phyloP scores from a whole-genome alignment of 495 filamentous ascomycete species.

The Articulospora tetracladia region DNA sequence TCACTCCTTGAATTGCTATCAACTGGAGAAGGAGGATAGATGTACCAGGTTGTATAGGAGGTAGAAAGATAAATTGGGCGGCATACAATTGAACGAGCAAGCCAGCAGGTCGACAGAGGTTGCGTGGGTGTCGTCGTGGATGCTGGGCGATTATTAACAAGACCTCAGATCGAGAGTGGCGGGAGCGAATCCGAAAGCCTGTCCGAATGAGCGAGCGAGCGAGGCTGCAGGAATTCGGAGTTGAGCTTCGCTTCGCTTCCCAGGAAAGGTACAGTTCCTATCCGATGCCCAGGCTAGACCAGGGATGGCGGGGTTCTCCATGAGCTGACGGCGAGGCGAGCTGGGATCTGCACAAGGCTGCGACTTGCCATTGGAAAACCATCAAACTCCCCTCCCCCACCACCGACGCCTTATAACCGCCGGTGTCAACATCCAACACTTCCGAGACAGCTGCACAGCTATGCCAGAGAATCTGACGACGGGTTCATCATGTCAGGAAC shows the following conservation, averaged over 20 bases:
- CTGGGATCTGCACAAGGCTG: not conserved
- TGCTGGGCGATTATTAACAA: no score
- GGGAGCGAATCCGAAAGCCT: not conserved
- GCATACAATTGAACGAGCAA: no score
- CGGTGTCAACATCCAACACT: not conserved
- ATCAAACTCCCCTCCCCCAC: not conserved
- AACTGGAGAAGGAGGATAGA: no score
- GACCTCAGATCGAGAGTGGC: not conserved
- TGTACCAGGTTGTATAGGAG: no score
- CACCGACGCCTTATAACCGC: not conserved
- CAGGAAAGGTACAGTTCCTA: no score
- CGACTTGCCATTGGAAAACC: not conserved
- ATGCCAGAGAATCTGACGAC: constrained; percentile 4
- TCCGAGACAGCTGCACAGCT: not conserved
- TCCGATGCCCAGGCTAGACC: not conserved
- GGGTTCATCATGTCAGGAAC: constrained; percentile 39
- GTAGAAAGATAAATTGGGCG: no score
- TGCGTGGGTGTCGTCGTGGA: no score
- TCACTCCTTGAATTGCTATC: no score
- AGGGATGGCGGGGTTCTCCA: not conserved
- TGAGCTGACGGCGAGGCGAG: not conserved
- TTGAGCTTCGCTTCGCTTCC: no score
- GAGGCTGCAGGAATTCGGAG: no score
- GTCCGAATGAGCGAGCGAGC: not conserved
- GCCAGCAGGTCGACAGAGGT: no score